Evolutionary conservation across 805 yeast species (phyloP).

Genomic region (Zygotorulaspora chibaensis): DNA sequence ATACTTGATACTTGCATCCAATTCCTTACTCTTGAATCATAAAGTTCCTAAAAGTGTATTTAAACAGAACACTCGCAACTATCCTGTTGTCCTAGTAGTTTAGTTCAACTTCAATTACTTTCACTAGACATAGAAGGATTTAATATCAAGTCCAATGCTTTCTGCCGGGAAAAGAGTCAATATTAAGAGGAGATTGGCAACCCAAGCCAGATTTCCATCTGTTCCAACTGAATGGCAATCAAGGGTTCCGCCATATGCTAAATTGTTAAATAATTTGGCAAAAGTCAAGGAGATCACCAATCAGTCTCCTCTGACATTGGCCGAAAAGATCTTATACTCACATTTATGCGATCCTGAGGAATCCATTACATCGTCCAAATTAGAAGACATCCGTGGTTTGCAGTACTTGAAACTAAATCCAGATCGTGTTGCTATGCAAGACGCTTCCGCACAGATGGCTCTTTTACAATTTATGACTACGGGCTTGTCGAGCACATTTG

Average conservation of each 20-base stretch:
- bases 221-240: conserved; percentile 60
- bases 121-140: too few species aligned
- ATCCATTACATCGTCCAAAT: conserved; percentile 52
- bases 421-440: conserved; percentile 99
- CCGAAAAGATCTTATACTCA: conserved; percentile 91
- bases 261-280: conserved; percentile 59
- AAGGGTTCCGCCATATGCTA: conserved; percentile 85
- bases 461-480: conserved; percentile 96
- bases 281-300: conserved; percentile 61
- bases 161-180: conserved; percentile 20
- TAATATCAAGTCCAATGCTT: conserved; percentile 18
- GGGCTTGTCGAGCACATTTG: conserved; percentile 79
- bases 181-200: conserved; percentile 25
- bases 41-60: not conserved
- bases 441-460: conserved; percentile 99
- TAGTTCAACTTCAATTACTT: too few species aligned
- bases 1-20: too few species aligned
- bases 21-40: not conserved
- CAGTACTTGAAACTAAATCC: conserved; percentile 91
- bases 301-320: conserved; percentile 78
- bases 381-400: conserved; percentile 68
- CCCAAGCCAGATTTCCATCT: conserved; percentile 21
- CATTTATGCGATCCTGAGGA: conserved; percentile 89
- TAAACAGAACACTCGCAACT: not conserved
- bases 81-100: too few species aligned